phyloP scores from a whole-genome alignment of 2,329 filamentous ascomycete genomes.

The Whalleya microplaca region DNA sequence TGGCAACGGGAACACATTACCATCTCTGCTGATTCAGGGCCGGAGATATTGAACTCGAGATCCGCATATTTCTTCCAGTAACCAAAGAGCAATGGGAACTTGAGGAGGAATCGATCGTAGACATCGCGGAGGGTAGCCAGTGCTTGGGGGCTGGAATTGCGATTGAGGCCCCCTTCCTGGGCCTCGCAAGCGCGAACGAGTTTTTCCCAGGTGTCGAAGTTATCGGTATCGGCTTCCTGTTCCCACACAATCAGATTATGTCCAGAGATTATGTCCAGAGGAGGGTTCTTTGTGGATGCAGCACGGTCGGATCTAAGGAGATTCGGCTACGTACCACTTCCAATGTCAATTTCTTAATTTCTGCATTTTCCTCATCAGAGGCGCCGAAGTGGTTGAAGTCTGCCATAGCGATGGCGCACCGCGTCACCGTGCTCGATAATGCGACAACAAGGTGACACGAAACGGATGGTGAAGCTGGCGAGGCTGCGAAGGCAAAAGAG shows the following conservation, averaged over 20 bases:
- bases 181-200: constrained; percentile 80
- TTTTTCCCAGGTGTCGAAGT: constrained; percentile 94
- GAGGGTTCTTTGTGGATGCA: not conserved
- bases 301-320: not conserved
- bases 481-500: constrained; percentile 7
- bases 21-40: constrained; percentile 96
- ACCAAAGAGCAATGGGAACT: constrained; percentile 93
- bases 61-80: constrained; percentile 99
- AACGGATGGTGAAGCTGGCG: constrained; percentile 3
- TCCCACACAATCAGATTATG: constrained; percentile 21
- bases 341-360: constrained; percentile 76
- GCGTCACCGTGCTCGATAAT: constrained; percentile 1
- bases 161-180: constrained; percentile 90
- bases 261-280: not conserved
- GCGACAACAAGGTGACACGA: constrained; percentile 1
- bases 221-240: constrained; percentile 75
- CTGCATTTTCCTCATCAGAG: constrained; percentile 78
- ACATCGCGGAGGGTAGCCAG: constrained; percentile 84
- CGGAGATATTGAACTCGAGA: constrained; percentile 93
- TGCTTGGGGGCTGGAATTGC: constrained; percentile 93
- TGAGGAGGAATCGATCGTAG: constrained; percentile 91
- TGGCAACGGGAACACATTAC: constrained; percentile 47
- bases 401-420: constrained; percentile 55
- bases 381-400: constrained; percentile 73
- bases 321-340: constrained; percentile 68